These are phyloP conservation scores for Rhexocercosporidium sp. DNA, from an alignment of 2,329 filamentous ascomycete species.

Conservation along the genomic window DNA sequence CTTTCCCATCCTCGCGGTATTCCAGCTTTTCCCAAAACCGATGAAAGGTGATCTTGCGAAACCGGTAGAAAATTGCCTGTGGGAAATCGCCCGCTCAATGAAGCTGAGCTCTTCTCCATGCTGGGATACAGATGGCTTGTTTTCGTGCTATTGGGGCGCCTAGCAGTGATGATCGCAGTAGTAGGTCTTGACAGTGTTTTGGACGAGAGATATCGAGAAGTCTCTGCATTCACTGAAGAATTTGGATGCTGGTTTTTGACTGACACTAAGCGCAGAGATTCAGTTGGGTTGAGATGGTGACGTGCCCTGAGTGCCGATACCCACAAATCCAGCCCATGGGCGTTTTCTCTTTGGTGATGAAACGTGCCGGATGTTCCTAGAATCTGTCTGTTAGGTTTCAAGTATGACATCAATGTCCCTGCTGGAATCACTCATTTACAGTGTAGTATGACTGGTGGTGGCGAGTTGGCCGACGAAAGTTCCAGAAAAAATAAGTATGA, in stretches of 20 bases:
- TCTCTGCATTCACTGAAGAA: background rate
- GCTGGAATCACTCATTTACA: too few species aligned
- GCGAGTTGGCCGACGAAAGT: too few species aligned
- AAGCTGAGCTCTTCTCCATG: background rate
- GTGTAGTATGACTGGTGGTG: too few species aligned
- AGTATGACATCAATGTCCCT: too few species aligned
- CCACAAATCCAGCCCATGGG: too few species aligned
- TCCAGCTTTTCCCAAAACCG: constrained; percentile 11
- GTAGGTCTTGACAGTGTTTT: background rate
- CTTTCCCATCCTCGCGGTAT: background rate
- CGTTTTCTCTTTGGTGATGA: too few species aligned
- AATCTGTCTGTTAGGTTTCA: too few species aligned
- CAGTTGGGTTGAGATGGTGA: too few species aligned
- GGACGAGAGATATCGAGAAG: background rate
- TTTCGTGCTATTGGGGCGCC: background rate
- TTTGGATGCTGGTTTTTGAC: background rate
- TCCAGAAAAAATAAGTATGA: too few species aligned
- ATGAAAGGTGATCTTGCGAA: constrained; percentile 15
- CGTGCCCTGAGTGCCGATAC: too few species aligned
- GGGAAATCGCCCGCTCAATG: constrained; percentile 16
- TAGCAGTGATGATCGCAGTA: background rate
- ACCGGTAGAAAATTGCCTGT: constrained; percentile 16
- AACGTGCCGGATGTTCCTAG: too few species aligned
- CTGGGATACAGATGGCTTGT: background rate
- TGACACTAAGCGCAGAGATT: background rate